Evolutionary conservation across 208 protist species (phyloP).

Genomic region (Balamuthia mandrillaris): DNA sequence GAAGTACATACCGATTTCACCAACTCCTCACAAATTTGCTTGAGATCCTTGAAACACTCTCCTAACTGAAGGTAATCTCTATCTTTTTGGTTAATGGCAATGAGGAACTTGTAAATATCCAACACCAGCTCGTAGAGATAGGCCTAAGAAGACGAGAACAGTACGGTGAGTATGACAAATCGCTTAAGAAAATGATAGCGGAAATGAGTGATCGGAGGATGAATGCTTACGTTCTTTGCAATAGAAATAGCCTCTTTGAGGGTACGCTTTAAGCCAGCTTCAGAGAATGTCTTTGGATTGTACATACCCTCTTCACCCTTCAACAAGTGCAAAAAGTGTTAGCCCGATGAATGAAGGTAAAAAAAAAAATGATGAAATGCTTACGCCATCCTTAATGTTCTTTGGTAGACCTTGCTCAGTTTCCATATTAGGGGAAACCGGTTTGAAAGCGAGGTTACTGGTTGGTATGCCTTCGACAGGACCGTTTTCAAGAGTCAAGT

Average conservation of each 20-base stretch:
- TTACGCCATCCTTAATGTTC: neutral
- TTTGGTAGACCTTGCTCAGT: slow-evolving; percentile 36
- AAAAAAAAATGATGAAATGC: neutral
- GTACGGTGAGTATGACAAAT: neutral
- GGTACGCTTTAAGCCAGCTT: slow-evolving; percentile 33
- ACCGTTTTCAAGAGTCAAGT: slow-evolving; percentile 24
- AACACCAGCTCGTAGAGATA: slow-evolving; percentile 45
- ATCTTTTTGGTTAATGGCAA: slow-evolving; percentile 41
- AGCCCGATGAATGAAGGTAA: neutral
- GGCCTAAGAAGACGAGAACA: neutral
- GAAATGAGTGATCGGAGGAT: neutral
- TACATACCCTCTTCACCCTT: slow-evolving; percentile 24
- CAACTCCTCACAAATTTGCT: slow-evolving; percentile 39
- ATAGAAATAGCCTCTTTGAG: slow-evolving; percentile 47
- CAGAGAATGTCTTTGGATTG: slow-evolving; percentile 46
- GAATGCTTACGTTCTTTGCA: slow-evolving; percentile 27
- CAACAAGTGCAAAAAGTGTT: neutral
- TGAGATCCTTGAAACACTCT: slow-evolving; percentile 40
- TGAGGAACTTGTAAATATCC: slow-evolving; percentile 44
- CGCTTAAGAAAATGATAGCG: neutral
- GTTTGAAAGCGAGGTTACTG: slow-evolving; percentile 15
- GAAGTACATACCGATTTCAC: neutral
- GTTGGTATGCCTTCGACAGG: neutral
- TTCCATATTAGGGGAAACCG: slow-evolving; percentile 39
- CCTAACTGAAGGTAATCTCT: slow-evolving; percentile 35